Evolutionary conservation across 352 stramenopile genomes (phyloP).

Genomic region (Pythium aristosporum): DNA sequence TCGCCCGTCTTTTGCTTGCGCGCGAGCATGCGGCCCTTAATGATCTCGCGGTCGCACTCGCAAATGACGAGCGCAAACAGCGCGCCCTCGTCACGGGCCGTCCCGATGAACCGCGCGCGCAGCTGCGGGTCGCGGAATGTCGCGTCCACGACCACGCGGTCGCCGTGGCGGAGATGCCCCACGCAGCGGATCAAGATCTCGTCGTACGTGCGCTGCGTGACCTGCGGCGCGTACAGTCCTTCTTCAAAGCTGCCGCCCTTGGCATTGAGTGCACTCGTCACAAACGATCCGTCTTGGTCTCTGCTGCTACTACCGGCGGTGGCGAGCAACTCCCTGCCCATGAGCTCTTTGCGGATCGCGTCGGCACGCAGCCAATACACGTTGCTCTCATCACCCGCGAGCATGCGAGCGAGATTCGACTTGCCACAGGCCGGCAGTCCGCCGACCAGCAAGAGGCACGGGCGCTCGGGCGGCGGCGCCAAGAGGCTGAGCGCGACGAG

Average conservation of each 20-base stretch:
- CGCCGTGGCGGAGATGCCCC: slow-evolving; percentile 39
- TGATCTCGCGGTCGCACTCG: slow-evolving; percentile 69
- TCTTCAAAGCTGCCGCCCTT: slow-evolving; percentile 44
- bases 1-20: slow-evolving; percentile 41
- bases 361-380: slow-evolving; percentile 62
- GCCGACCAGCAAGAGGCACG: slow-evolving; percentile 54
- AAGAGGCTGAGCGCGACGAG: slow-evolving; percentile 61
- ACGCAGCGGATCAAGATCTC: slow-evolving; percentile 47
- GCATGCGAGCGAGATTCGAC: slow-evolving; percentile 53
- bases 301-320: too few species aligned
- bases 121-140: slow-evolving; percentile 55
- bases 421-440: slow-evolving; percentile 67
- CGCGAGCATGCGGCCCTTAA: slow-evolving; percentile 57
- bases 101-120: slow-evolving; percentile 49
- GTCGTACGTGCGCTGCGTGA: slow-evolving; percentile 66
- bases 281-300: not conserved
- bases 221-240: slow-evolving; percentile 54
- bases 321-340: slow-evolving; percentile 6
- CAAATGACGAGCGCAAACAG: slow-evolving; percentile 56
- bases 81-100: slow-evolving; percentile 46
- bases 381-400: slow-evolving; percentile 40
- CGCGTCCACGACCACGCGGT: slow-evolving; percentile 59
- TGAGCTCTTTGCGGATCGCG: slow-evolving; percentile 64
- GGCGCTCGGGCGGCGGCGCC: slow-evolving; percentile 36
- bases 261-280: not conserved